phyloP scores from a whole-genome alignment of 228 moss, liverwort and hornwort species.

The Sphagnum fallax region DNA sequence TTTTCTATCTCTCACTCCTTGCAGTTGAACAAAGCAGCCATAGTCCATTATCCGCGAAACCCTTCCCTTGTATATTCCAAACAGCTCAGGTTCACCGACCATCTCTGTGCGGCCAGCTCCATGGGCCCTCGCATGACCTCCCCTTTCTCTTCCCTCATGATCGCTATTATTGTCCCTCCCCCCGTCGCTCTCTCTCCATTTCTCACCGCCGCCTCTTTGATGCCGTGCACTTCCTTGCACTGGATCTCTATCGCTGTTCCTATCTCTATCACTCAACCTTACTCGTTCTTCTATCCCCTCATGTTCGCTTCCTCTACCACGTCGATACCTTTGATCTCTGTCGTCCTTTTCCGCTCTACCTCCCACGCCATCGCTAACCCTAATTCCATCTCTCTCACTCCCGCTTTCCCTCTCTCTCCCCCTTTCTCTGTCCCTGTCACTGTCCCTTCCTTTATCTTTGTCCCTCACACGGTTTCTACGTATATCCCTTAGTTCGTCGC shows the following conservation, averaged over 20 bases:
- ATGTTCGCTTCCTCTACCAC: background rate
- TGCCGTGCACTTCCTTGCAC: background rate
- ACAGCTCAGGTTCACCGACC: slow-evolving; percentile 5
- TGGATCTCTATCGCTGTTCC: background rate
- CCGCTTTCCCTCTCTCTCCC: too few species aligned
- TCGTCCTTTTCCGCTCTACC: too few species aligned
- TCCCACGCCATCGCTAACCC: too few species aligned
- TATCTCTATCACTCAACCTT: background rate
- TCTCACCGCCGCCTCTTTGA: background rate
- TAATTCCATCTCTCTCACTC: too few species aligned
- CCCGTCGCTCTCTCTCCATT: background rate
- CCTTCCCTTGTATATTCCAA: slow-evolving; percentile 8
- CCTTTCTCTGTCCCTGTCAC: background rate
- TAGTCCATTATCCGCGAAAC: slow-evolving; percentile 10
- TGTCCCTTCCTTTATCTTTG: background rate
- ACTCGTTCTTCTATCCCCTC: too few species aligned
- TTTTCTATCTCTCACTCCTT: slow-evolving; percentile 6
- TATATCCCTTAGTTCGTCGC: background rate
- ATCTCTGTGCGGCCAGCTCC: slow-evolving; percentile 4
- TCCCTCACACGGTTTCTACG: background rate
- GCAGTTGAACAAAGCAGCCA: slow-evolving; percentile 11
- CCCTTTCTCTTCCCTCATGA: background rate
- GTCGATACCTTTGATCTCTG: too few species aligned
- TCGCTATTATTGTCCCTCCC: background rate
- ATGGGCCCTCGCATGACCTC: background rate